Conservation (phyloP, 2,329 filamentous ascomycete genomes). For the Pseudogymnoascus sp. region DNA sequence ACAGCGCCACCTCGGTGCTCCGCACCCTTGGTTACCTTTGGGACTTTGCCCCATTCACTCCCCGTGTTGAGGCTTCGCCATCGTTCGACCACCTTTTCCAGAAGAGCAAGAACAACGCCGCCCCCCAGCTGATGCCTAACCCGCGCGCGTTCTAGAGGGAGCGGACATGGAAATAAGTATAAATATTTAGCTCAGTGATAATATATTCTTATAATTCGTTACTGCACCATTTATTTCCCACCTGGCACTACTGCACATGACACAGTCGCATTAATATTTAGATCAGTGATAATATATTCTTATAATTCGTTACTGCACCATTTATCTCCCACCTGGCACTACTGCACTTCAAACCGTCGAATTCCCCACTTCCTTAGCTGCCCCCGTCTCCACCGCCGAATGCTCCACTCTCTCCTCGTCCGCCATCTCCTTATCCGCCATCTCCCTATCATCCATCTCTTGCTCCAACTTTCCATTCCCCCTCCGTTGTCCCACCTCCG, state of each 20-base stretch:
- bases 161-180: neutral
- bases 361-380: neutral
- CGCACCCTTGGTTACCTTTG: constrained; percentile 35
- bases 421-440: neutral
- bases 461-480: constrained; percentile 22
- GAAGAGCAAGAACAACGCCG: neutral
- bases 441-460: constrained; percentile 11
- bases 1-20: constrained; percentile 35
- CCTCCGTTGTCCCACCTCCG: constrained; percentile 34
- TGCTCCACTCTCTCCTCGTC: neutral
- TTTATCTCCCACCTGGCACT: neutral
- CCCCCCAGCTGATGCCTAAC: neutral
- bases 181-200: neutral
- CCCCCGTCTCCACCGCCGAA: neutral
- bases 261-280: neutral
- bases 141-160: neutral
- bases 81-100: constrained; percentile 11
- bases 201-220: neutral
- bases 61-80: constrained; percentile 5
- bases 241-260: neutral
- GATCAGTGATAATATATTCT: neutral
- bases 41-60: constrained; percentile 16
- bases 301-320: neutral
- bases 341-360: neutral
- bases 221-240: neutral